Base-by-base conservation (phyloP, 176 grass and related monocot genomes). In the Typha latifolia region DNA sequence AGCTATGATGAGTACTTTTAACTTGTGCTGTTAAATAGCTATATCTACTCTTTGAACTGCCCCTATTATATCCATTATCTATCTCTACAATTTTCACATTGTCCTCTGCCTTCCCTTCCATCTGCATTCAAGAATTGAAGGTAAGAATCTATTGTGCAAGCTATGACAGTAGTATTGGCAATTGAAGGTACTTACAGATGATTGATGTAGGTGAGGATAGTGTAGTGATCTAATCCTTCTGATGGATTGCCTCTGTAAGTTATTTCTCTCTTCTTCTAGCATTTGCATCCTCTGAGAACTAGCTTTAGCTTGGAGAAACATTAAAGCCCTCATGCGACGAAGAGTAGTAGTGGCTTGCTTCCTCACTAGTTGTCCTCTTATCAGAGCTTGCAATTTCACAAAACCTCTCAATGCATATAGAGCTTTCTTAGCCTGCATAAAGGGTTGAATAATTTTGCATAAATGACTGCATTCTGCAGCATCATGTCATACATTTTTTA, bases 321-420 rank as follows among this genome's bases (percentile, higher is more conserved):
- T 31, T 31, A 76, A 31, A n/a, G 51, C 51, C 50, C 66, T 32
- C 50, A 76, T 76, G 63, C 63, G 18, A 13, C 50, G 63, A 11
- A 76, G 73, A 24, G 73, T 27, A 18, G 73, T 63, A 57, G 73
- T 51, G 14, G 73, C 51, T 43, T 76, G 73, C 64, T 67, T 76
- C 34, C 73, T 53, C 14, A 76, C 64, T 14, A 76, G 21, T 49
- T 67, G 50, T 16, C 73, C 73, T 49, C 64, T 76, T 31, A 67
- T 63, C 6, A 76, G 64, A 24, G 73, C 73, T 76, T 76, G 73
- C 49, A 76, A 50, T 21, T 67, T 76, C 5, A 76, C 73, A 5
- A 76, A 32, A 19, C 73, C 73, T 67, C 51, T 66, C 31, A 76
- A 26, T 48, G 73, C 73, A 59, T 32, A 48, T 59, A 76, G 34